Percentiles rank a stretch among this genome's conserved stretches.
phyloP scores from a whole-genome alignment of 176 grass and related monocot genomes.

The Triticum dicoccoides region DNA sequence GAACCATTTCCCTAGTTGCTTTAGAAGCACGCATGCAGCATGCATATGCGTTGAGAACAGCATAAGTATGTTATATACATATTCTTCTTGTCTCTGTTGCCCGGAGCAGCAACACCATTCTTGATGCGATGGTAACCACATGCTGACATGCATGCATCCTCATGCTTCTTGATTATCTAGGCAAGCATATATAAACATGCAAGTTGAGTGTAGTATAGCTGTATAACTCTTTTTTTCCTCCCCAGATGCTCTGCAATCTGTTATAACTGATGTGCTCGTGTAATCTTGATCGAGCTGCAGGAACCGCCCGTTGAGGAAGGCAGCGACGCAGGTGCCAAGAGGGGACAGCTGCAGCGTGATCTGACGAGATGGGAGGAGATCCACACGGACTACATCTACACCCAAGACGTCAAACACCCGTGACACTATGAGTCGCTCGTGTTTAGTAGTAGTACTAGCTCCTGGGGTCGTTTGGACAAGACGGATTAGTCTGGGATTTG shows the following conservation, averaged over 20 bases:
- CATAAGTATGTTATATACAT: background rate
- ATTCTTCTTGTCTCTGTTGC: background rate
- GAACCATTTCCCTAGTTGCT: background rate
- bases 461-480: background rate
- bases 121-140: slow-evolving; percentile 2
- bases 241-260: background rate
- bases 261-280: background rate
- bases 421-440: background rate
- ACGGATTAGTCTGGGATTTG: slow-evolving; percentile 23
- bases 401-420: slow-evolving; percentile 39
- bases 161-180: background rate
- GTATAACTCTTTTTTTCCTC: background rate
- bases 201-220: background rate
- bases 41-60: background rate
- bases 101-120: background rate
- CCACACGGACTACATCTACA: slow-evolving; percentile 63
- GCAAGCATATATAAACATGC: background rate
- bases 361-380: slow-evolving; percentile 35
- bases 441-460: background rate
- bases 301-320: background rate
- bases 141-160: background rate
- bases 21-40: background rate
- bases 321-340: background rate
- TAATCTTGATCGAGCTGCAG: slow-evolving; percentile 4
- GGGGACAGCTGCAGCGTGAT: background rate